Evolutionary conservation across 306 rosid species (phyloP), one percentile per base, ranked within the genome.

Genomic region (Ochetophila trinervis): DNA sequence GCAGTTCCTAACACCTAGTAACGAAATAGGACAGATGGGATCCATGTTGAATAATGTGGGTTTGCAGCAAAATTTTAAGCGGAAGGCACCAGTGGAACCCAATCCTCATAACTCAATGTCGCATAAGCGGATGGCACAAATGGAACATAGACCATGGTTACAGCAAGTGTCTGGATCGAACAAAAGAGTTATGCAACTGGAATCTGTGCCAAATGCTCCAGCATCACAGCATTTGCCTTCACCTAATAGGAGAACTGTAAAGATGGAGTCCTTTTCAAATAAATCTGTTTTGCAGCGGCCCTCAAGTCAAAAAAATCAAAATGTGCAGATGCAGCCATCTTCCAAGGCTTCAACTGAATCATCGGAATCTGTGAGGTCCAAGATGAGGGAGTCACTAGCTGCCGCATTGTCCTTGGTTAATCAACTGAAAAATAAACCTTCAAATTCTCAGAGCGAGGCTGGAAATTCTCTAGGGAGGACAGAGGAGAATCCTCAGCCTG

Each of bases 331-430:
- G 53, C 86, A 81, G 63, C 88, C 82, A 30, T 60, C 87, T 21
- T 48, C 90, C 70, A 94, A 76, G 78, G 74, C 24, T 64, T 90
- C 80, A 45, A 63, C 69, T 32, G 99, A 90, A 53, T 86, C 95
- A 62, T 86, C 86, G 37, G 96, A 83, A 58, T 88, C 80, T 49
- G 87, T 94, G 59, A 86, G 99, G 83, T 90, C 97, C 72, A 94
- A 94, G 83, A 90, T 94, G 99, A 88, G 97, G 79, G 97, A 88
- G 69, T 87, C 96, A 17, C 76, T 94, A 67, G 83, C 87, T 67
- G 69, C 87, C 75, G 95, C 96, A 23, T 82, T 94, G 69, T 86
- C 86, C 19, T 71, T 94, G 80, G 99, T 85, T 60, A 70, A 82
- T 47, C 88, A 76, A 71, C 87, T 53, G 66, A 45, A 70, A 60